Base-by-base conservation (phyloP, 148 eudicot species). In the Salicornia ramosissima region DNA sequence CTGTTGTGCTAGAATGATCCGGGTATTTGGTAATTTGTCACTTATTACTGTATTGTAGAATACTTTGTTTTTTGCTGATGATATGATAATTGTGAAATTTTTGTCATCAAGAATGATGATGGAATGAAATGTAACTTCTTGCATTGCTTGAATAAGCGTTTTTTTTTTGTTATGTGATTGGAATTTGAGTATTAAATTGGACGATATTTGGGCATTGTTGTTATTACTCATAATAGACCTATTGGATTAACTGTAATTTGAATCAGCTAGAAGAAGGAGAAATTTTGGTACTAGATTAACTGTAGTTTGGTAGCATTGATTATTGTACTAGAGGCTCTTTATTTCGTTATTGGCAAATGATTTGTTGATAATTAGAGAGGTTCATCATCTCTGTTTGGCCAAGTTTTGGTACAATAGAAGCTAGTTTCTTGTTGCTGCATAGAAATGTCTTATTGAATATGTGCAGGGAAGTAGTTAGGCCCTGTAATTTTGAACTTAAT, bases 1-100 rank as follows among this genome's bases (percentile, higher is more conserved):
- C 87, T 66, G 95, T 80, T 67, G 92, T 86, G 25, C 80, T 91
- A 78, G 97, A 91, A 72, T 91, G 82, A 88, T 53, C 24, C 11
- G 57, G 59, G 33, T 47, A 28, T 47, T 40, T 10, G 9, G 26
- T 54, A 28, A n/a, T 16, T 51, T 8, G 51, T 1, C 66, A 19
- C 0, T 53, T 28, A 2, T 70, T 36, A 47, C 24, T 58, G 56
- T 56, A 18, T 53, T 24, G 19, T 63, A 25, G 33, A 42, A 47
- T 51, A 3, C 13, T 47, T 3, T 30, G 29, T 25, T 64, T 45
- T 28, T 26, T 2, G n/a, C n/a, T 65, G 14, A 47, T 53, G 47
- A 52, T 71, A 63, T 62, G 51, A 62, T 49, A 60, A 47, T 34
- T 36, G 21, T 61, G 59, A 52, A 50, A 22, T 49, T 47, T 33